Evolutionary conservation across 2,329 filamentous ascomycete species (phyloP).

Genomic region (Phyllachora maydis): DNA sequence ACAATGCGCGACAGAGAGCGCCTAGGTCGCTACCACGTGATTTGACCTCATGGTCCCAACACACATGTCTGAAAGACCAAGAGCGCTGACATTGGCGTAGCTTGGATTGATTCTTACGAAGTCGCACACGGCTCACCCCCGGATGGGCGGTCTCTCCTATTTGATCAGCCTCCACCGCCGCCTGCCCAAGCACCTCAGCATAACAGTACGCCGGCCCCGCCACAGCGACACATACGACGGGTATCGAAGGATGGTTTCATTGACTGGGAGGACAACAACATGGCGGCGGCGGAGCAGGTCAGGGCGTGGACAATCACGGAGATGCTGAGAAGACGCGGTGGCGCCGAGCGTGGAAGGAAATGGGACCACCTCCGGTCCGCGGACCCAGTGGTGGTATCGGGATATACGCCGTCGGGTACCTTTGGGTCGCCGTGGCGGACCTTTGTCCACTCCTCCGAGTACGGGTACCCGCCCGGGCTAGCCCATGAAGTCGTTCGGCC

Average conservation of each 20-base stretch:
- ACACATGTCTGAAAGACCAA: too few species aligned
- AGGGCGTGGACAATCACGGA: too few species aligned
- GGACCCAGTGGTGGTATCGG: constrained; percentile 36
- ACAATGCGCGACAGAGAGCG: too few species aligned
- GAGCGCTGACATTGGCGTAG: too few species aligned
- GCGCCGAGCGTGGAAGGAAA: constrained; percentile 24
- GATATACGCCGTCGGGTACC: constrained; percentile 19
- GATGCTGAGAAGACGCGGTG: too few species aligned
- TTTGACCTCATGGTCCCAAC: too few species aligned
- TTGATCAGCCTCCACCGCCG: too few species aligned
- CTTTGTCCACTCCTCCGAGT: constrained; percentile 31
- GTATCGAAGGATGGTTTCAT: constrained; percentile 27
- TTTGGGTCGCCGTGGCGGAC: constrained; percentile 27
- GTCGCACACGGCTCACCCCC: constrained; percentile 15
- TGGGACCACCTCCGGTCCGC: constrained; percentile 39
- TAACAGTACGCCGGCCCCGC: constrained; percentile 19
- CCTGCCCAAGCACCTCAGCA: constrained; percentile 17
- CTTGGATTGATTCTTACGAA: constrained; percentile 29
- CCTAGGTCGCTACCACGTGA: too few species aligned
- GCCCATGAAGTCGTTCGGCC: constrained; percentile 24
- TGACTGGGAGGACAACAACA: too few species aligned
- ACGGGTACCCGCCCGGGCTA: constrained; percentile 24
- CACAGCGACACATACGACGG: constrained; percentile 16
- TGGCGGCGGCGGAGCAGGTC: too few species aligned
- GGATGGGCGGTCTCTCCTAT: constrained; percentile 17